These are phyloP conservation scores for Microbotryum silenes-acaulis DNA, from an alignment of 1,284 basidiomycete genomes.

Conservation along the genomic window DNA sequence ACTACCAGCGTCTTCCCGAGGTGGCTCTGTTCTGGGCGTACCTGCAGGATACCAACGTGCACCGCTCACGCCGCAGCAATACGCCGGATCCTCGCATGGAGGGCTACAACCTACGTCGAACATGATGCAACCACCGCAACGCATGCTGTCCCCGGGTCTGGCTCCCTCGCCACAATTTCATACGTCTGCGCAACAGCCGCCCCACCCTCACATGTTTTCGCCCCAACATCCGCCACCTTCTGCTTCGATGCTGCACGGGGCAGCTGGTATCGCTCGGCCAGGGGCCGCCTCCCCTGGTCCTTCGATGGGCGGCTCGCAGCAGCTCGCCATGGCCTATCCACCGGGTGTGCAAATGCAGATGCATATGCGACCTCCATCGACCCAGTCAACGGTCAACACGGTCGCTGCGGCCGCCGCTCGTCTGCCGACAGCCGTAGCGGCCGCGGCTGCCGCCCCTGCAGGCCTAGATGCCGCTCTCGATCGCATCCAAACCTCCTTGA, in stretches of 20 bases:
- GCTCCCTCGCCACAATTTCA: too few species aligned
- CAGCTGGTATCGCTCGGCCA: background rate
- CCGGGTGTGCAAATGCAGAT: background rate
- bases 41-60: background rate
- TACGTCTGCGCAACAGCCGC: too few species aligned
- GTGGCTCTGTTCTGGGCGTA: background rate
- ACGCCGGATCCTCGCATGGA: constrained; percentile 3
- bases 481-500: constrained; percentile 76
- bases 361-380: background rate
- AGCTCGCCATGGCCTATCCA: constrained; percentile 5
- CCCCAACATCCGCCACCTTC: constrained; percentile 1
- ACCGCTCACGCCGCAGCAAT: background rate
- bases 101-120: too few species aligned
- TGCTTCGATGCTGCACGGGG: background rate
- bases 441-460: constrained; percentile 9
- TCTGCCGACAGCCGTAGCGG: background rate
- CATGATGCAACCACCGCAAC: too few species aligned
- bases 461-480: constrained; percentile 65
- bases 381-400: background rate
- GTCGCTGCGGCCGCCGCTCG: background rate
- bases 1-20: background rate
- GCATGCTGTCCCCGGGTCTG: too few species aligned
- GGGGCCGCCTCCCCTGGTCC: background rate
- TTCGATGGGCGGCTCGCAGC: background rate
- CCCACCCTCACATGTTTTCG: background rate